Evolutionary conservation across 345 rosid genomes (phyloP), one percentile per base, ranked within the genome.

Genomic region (Rhodamnia argentea): DNA sequence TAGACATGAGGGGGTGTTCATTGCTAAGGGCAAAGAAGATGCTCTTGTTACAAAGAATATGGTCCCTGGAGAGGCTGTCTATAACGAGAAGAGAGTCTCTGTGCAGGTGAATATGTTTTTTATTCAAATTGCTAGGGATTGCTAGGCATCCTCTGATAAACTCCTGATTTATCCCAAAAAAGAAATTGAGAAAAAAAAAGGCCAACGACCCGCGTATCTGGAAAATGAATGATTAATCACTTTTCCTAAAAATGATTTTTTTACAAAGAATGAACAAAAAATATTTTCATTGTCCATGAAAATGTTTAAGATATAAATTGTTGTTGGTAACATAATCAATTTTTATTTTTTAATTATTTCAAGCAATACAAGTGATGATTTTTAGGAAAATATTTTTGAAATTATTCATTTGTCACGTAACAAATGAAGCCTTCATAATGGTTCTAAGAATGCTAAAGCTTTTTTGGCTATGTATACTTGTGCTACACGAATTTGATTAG

Each of bases 41-140:
- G 98, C 96, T 26, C 95, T 96, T 86, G 98, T 94, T 14, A 97
- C 99, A 14, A 97, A 92, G 91, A 96, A 97, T 86, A 85, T 97
- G 87, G 99, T 95, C 32, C 96, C 99, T 82, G 98, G 98, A 3
- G 99, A 94, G 82, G 96, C 98, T 83, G 99, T 97, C n/a, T 95
- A 97, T 92, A 96, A 94, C 53, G 97, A 97, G 93, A 97, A 95
- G 95, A 92, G 98, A 78, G 87, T 97, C 85, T 83, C 99, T 76
- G 96, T 95, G 27, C 99, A 93, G 99, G 99, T 96, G 56, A 23
- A 37, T 10, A 62, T 14, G 44, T 86, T 37, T 50, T 7, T 84
- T 23, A 53, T 7, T n/a, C 29, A 10, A 42, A 24, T 29, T 22
- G 55, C 11, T 44, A 16, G 44, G 6, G 75, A 14, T 26, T 76